Conservation (phyloP, 2,329 filamentous ascomycete genomes). For the Trichoderma sp. region DNA sequence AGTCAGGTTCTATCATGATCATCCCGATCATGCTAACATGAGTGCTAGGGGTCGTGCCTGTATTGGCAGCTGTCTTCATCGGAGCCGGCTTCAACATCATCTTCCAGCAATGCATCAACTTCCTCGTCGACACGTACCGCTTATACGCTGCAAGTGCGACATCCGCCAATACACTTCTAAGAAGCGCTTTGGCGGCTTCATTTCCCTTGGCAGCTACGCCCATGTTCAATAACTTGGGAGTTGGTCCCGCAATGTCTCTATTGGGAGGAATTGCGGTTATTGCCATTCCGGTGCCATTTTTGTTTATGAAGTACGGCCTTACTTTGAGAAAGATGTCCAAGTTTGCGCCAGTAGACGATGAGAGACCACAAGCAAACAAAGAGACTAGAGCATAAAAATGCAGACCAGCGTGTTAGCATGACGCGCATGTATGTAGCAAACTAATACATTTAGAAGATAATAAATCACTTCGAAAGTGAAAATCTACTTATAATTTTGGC, state of each 20-base stretch:
- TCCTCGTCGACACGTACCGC: conserved; percentile 53
- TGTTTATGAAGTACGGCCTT: conserved; percentile 8
- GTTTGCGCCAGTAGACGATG: background rate
- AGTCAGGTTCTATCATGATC: too few species aligned
- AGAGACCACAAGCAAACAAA: background rate
- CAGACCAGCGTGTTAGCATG: background rate
- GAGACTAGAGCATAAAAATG: background rate
- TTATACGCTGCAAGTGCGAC: conserved; percentile 61
- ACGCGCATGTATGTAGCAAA: background rate
- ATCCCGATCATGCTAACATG: background rate
- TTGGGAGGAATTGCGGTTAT: conserved; percentile 2
- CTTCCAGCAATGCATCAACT: conserved; percentile 54
- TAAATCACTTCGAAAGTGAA: too few species aligned
- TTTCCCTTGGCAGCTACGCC: conserved; percentile 54
- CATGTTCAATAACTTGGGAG: background rate
- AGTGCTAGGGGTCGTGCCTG: background rate
- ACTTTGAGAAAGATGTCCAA: background rate
- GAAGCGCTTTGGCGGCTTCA: conserved; percentile 55
- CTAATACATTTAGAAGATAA: background rate
- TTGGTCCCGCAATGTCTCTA: conserved; percentile 48
- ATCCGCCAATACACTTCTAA: conserved; percentile 60
- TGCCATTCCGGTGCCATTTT: conserved; percentile 6
- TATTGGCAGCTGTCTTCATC: conserved; percentile 31
- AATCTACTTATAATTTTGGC: background rate
- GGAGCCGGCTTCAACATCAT: conserved; percentile 38